Percentiles rank a stretch among this genome's conserved stretches.
Evolutionary conservation across 257 asterid genomes (phyloP).

Genomic region (Apocynum venetum): DNA sequence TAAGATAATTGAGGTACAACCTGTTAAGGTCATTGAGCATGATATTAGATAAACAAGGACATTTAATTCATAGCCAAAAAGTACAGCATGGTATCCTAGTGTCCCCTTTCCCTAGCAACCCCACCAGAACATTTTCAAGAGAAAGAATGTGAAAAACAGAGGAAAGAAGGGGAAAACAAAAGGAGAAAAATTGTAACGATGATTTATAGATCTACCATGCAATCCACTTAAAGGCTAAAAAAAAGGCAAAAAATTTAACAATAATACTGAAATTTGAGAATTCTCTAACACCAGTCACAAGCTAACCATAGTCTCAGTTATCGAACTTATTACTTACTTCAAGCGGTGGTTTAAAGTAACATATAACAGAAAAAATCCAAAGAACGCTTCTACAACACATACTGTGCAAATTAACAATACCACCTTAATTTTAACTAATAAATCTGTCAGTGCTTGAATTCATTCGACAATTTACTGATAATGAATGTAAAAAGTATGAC

Average conservation of each 20-base stretch:
- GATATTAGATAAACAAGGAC: conserved; percentile 2
- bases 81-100: no score
- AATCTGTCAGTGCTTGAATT: not conserved
- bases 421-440: not conserved
- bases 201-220: not conserved
- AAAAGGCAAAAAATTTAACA: not conserved
- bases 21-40: conserved; percentile 27
- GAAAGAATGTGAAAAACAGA: not conserved
- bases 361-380: not conserved
- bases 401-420: not conserved
- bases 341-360: not conserved
- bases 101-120: not conserved
- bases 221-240: not conserved
- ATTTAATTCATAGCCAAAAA: not conserved
- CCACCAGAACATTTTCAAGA: not conserved
- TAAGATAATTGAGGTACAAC: conserved; percentile 77
- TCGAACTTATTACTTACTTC: not conserved
- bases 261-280: not conserved
- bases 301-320: not conserved
- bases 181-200: not conserved
- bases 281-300: not conserved
- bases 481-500: not conserved
- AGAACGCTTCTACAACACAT: not conserved
- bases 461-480: not conserved
- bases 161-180: not conserved